Evolutionary conservation across 1,139 yeast species (phyloP).

Genomic region (Entelexis sorbosivorans): DNA sequence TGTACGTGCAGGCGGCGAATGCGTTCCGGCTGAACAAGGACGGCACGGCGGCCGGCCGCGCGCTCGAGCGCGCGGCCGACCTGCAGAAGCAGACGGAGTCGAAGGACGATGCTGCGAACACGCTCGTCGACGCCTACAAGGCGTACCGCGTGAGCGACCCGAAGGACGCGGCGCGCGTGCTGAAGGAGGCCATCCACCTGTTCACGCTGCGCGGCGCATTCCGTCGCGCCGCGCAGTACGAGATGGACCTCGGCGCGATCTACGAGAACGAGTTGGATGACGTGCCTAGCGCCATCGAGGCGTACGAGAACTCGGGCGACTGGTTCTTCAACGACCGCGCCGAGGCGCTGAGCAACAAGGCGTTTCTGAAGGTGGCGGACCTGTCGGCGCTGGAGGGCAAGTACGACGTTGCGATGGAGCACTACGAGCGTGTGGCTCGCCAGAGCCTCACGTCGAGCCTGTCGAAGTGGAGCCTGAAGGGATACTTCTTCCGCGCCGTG

Average conservation of each 20-base stretch:
- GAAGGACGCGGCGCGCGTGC: conserved; percentile 62
- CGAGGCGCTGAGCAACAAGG: conserved; percentile 78
- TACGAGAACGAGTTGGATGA: conserved; percentile 69
- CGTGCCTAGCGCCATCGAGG: conserved; percentile 52
- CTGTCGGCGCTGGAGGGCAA: conserved; percentile 66
- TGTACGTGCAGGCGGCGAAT: conserved; percentile 85
- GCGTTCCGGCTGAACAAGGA: conserved; percentile 68
- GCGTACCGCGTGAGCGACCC: conserved; percentile 67
- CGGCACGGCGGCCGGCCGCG: conserved; percentile 53
- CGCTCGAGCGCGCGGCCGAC: conserved; percentile 76
- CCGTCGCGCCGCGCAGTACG: conserved; percentile 89
- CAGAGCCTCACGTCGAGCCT: conserved; percentile 63
- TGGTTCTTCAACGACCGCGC: conserved; percentile 94
- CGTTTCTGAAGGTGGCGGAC: conserved; percentile 83
- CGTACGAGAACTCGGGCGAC: conserved; percentile 91
- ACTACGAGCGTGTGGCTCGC: conserved; percentile 67
- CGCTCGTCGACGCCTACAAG: conserved; percentile 84
- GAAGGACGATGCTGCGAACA: conserved; percentile 85
- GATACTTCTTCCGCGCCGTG: conserved; percentile 73
- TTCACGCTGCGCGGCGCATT: conserved; percentile 89
- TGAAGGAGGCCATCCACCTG: conserved; percentile 66
- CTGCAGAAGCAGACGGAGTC: conserved; percentile 64
- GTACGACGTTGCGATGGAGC: conserved; percentile 60
- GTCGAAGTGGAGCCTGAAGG: conserved; percentile 86
- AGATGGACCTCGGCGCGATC: conserved; percentile 78